Evolutionary conservation across 2,329 filamentous ascomycete species (phyloP), one percentile per base, ranked within the genome.

Genomic region (Polytolypa hystricis): DNA sequence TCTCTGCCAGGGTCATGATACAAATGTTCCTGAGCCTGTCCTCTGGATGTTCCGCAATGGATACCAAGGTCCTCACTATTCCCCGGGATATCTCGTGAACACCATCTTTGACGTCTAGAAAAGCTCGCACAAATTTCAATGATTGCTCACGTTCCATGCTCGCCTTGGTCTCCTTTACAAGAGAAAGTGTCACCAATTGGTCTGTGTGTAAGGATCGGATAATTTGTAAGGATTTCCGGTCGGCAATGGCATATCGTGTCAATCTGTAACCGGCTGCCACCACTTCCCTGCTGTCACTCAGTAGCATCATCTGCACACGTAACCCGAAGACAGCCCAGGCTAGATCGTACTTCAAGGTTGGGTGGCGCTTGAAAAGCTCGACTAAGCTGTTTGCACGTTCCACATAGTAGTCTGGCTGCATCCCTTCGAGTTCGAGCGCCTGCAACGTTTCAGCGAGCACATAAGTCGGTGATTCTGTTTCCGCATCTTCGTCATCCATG

Each of bases 101-200:
- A 8, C 91, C 91, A 44, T 86, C 84, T 54, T 95, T 95, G 45
- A 96, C 85, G 54, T 98, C 91, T 2, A 98, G 67, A 52, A 98
- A 98, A 7, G 87, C 84, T 41, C 91, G 77, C 17, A 96, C 80
- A 56, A 98, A 95, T 57, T 98, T 98, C 50, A 98, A 67, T 9
- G 91, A 91, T 61, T 98, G 91, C 58, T 98, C 91, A 37, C 93
- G 76, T 64, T 98, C 91, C 12, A 98, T 84, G 48, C 89, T 87
- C n/a, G 89, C 84, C 58, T 95, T 96, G 53, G 83, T 81, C 57
- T 96, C 91, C 56, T 96, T 96, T 46, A 93, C 85, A 21, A 98
- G 67, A 1, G 91, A 96, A 50, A 89, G 70, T 26, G 94, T 85
- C 18, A 95, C 87, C 14, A 96, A 69, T 50, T 85, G 89, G 56